Conservation (phyloP, 352 stramenopile genomes). For the Globisporangium iwayamae region DNA sequence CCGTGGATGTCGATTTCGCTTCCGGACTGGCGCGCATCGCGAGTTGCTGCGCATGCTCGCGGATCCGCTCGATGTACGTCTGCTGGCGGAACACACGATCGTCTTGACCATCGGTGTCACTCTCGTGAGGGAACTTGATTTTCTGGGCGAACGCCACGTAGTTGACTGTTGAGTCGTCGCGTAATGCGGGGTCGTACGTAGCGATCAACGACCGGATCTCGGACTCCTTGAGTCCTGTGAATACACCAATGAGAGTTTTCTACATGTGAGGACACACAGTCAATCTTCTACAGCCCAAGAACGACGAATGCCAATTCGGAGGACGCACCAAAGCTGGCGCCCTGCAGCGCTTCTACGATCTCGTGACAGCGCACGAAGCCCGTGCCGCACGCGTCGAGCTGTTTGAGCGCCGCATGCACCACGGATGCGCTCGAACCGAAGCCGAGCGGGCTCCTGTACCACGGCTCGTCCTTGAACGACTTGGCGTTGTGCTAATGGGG, state of each 20-base stretch:
- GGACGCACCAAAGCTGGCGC: slow-evolving; percentile 28
- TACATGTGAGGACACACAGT: neutral
- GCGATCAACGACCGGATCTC: slow-evolving; percentile 31
- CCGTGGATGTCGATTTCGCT: slow-evolving; percentile 9
- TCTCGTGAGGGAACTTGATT: slow-evolving; percentile 25
- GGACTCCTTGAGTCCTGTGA: slow-evolving; percentile 25
- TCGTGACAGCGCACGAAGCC: slow-evolving; percentile 32
- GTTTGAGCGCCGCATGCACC: slow-evolving; percentile 37
- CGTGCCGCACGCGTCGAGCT: slow-evolving; percentile 29
- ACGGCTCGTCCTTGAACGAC: slow-evolving; percentile 58
- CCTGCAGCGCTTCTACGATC: slow-evolving; percentile 33
- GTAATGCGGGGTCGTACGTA: slow-evolving; percentile 22
- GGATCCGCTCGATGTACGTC: slow-evolving; percentile 45
- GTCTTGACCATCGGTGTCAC: slow-evolving; percentile 14
- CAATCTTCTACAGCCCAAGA: neutral
- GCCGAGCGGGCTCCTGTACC: slow-evolving; percentile 49
- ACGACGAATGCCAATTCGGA: neutral
- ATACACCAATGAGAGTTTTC: neutral
- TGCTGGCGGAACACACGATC: slow-evolving; percentile 44
- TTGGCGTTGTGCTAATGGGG: slow-evolving; percentile 28
- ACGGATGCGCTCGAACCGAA: slow-evolving; percentile 45
- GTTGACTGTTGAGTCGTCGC: slow-evolving; percentile 27
- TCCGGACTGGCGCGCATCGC: slow-evolving; percentile 9
- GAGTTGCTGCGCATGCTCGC: slow-evolving; percentile 31
- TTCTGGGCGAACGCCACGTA: slow-evolving; percentile 45